These are phyloP conservation scores for Ilyonectria robusta DNA, from an alignment of 2,329 filamentous ascomycete species.

Conservation along the genomic window DNA sequence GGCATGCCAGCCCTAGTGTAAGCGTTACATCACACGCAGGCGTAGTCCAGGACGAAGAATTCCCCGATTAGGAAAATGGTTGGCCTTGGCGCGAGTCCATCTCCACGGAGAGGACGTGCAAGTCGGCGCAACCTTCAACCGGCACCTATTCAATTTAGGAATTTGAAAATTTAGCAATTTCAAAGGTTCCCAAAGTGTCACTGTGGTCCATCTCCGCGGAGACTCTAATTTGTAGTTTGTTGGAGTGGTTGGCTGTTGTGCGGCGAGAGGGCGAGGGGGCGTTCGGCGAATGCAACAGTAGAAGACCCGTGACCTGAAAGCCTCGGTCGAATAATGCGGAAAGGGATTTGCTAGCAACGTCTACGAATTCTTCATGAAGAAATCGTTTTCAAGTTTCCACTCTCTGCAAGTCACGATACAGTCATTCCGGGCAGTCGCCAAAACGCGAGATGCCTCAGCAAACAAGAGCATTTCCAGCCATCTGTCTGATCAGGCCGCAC, in stretches of 20 bases:
- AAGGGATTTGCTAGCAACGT: not conserved
- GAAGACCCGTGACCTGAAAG: no score
- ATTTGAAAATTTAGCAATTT: not conserved
- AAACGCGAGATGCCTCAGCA: no score
- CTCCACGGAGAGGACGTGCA: constrained; percentile 2
- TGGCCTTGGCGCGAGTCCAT: not conserved
- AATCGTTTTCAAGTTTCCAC: not conserved
- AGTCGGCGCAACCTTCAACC: not conserved
- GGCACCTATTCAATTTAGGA: not conserved
- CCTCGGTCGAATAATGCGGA: not conserved
- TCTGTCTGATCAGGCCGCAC: no score
- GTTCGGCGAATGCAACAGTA: not conserved
- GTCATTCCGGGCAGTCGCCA: no score
- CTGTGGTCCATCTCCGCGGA: not conserved
- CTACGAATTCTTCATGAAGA: not conserved
- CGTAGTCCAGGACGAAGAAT: constrained; percentile 3
- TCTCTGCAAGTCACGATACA: not conserved
- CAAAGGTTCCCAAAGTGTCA: not conserved
- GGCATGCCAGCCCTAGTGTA: not conserved
- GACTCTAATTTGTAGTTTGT: not conserved
- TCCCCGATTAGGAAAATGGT: constrained; percentile 18
- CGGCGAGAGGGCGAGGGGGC: not conserved
- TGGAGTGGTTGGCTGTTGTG: not conserved
- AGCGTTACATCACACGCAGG: constrained; percentile 1
- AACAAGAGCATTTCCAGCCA: no score